A percentile compares a stretch with the other conserved stretches of the same genome.
phyloP scores from a whole-genome alignment of 768 basidiomycete genomes.

The Panaeolus papilionaceus region DNA sequence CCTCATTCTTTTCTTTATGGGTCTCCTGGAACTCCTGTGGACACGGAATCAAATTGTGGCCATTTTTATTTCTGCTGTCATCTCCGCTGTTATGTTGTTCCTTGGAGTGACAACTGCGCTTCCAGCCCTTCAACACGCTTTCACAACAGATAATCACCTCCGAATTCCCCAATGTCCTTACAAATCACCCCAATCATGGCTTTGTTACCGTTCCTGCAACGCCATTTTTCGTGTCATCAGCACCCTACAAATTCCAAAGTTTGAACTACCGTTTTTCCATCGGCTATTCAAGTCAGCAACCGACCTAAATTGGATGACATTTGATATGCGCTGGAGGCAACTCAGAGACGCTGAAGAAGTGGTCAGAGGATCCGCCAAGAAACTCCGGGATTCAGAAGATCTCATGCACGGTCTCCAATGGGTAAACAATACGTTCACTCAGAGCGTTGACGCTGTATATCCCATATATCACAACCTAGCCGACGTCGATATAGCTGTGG shows the following conservation, averaged over 20 bases:
- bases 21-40: slow-evolving; percentile 35
- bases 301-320: slow-evolving; percentile 36
- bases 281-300: slow-evolving; percentile 32
- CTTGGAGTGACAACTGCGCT: slow-evolving; percentile 33
- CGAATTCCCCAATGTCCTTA: slow-evolving; percentile 37
- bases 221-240: slow-evolving; percentile 29
- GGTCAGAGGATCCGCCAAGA: slow-evolving; percentile 30
- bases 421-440: slow-evolving; percentile 36
- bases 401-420: slow-evolving; percentile 34
- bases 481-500: slow-evolving; percentile 31
- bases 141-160: slow-evolving; percentile 31
- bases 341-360: slow-evolving; percentile 35
- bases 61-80: slow-evolving; percentile 24
- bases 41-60: slow-evolving; percentile 29
- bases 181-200: slow-evolving; percentile 41
- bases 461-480: slow-evolving; percentile 34
- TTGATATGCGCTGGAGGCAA: slow-evolving; percentile 38
- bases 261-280: slow-evolving; percentile 32
- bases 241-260: slow-evolving; percentile 22
- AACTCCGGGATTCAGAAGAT: slow-evolving; percentile 30
- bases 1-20: slow-evolving; percentile 34
- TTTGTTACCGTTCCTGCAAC: slow-evolving; percentile 33
- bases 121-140: slow-evolving; percentile 35
- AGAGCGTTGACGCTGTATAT: slow-evolving; percentile 35
- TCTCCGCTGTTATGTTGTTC: slow-evolving; percentile 31